phyloP scores from a whole-genome alignment of 2,329 filamentous ascomycete species.

The Malbranchea zuffiana region DNA sequence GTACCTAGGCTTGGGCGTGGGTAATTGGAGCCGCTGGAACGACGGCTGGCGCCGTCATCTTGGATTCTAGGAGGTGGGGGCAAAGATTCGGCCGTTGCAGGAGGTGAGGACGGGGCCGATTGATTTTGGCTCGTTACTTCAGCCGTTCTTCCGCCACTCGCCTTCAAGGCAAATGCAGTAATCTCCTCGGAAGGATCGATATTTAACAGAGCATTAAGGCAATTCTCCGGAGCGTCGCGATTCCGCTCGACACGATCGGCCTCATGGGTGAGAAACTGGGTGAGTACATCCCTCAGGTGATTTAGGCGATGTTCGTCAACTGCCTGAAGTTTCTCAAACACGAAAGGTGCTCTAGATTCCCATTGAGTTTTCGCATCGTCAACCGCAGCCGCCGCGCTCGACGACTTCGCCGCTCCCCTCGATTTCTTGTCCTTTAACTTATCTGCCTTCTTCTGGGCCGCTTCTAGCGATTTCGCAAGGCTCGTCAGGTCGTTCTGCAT shows the following conservation, averaged over 20 bases:
- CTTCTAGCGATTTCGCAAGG: slow-evolving; percentile 76
- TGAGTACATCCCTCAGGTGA: slow-evolving; percentile 78
- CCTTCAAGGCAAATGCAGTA: slow-evolving; percentile 36
- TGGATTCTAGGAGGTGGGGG: slow-evolving; percentile 31
- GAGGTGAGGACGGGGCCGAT: slow-evolving; percentile 18
- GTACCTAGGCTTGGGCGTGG: slow-evolving; percentile 26
- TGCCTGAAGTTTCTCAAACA: slow-evolving; percentile 86
- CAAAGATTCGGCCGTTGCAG: slow-evolving; percentile 24
- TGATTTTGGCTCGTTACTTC: slow-evolving; percentile 19
- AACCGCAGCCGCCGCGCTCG: slow-evolving; percentile 59
- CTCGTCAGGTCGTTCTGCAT: slow-evolving; percentile 70
- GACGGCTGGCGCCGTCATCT: slow-evolving; percentile 47
- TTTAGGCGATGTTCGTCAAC: slow-evolving; percentile 83
- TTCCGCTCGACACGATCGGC: slow-evolving; percentile 72
- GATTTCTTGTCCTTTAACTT: slow-evolving; percentile 72
- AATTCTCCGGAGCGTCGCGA: slow-evolving; percentile 63
- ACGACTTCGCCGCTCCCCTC: slow-evolving; percentile 61
- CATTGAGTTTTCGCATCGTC: slow-evolving; percentile 75
- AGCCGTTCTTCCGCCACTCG: slow-evolving; percentile 29
- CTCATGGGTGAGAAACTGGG: slow-evolving; percentile 87
- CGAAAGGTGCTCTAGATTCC: slow-evolving; percentile 88
- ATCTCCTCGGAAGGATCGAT: slow-evolving; percentile 83
- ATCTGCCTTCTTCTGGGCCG: slow-evolving; percentile 72
- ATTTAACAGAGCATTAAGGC: slow-evolving; percentile 71
- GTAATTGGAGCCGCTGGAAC: slow-evolving; percentile 40